Base-by-base conservation (phyloP, 2,329 filamentous ascomycete genomes). In the Talaromyces sp. region DNA sequence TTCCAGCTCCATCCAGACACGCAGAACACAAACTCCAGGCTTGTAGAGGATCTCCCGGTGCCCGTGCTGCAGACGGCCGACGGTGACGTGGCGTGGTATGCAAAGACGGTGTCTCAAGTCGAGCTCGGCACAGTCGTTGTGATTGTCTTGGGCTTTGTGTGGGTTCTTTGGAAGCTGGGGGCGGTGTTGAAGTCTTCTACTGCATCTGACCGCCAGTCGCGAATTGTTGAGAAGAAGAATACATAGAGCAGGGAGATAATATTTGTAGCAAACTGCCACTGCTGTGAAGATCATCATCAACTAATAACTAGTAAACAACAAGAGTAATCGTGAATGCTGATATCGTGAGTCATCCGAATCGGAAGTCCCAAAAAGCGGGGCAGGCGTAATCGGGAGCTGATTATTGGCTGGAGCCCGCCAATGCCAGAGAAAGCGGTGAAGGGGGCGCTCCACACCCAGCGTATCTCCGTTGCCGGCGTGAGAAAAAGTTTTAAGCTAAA, bases 101-200 rank as follows among this genome's bases (percentile, higher is more conserved):
- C 49, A 69, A 7, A 70, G 70, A 59, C 62, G 65, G 64, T 68
- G 21, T 67, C 63, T 58, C 66, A 71, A 24, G 84, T 84, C 5
- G 78, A 81, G 64, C 53, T 74, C 4, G 80, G 86, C 3, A 92
- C 89, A 0, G 78, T 84, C 3, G 75, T 73, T 1, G 84, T 80
- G 1, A 83, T 92, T 13, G 63, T 81, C 2, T 66, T 87, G 43
- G 89, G 89, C 0, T 89, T 90, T 70, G 69, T 80, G n/a, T 92
- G 88, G 86, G 80, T 91, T 19, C 67, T 87, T 17, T 87, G 83
- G 82, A 87, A 83, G 69, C 72, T 90, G 49, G 69, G 68, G 3
- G 54, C 66, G 50, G 72, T 52, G 8, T 11, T 52, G 24, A 52
- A n/a, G 49, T 52, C 49, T n/a, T 52, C 21, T 52, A 17, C 49